These are phyloP conservation scores for Sporothrix mexicana DNA, from an alignment of 2,329 filamentous ascomycete genomes.

Conservation along the genomic window DNA sequence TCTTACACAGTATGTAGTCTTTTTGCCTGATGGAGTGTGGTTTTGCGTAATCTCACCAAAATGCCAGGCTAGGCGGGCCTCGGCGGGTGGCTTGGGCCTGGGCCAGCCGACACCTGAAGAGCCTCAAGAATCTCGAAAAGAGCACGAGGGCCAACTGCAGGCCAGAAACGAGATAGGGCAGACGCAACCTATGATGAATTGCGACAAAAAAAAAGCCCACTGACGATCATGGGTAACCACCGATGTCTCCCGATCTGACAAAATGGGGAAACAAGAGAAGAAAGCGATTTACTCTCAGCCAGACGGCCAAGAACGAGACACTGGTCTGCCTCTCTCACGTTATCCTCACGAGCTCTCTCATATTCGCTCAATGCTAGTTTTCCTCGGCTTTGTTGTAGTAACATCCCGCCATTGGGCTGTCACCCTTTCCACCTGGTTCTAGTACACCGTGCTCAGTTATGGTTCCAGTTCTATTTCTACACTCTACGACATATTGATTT, in stretches of 20 bases:
- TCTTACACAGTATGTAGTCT: background rate
- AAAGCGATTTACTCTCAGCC: background rate
- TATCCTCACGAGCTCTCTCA: background rate
- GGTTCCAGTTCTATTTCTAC: constrained; percentile 4
- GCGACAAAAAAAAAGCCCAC: background rate
- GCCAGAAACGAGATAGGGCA: background rate
- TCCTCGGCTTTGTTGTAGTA: background rate
- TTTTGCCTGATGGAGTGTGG: background rate
- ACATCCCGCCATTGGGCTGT: background rate
- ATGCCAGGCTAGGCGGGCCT: constrained; percentile 4
- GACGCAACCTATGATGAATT: background rate
- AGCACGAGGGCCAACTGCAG: constrained; percentile 8
- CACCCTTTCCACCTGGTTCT: background rate
- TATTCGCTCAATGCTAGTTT: background rate
- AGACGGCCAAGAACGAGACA: background rate
- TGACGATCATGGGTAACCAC: background rate
- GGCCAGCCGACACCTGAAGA: constrained; percentile 1
- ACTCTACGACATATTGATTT: no score
- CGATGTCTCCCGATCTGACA: background rate
- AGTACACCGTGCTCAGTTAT: no score
- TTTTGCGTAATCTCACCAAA: constrained; percentile 16
- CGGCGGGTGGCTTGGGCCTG: constrained; percentile 21
- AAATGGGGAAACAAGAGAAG: background rate
- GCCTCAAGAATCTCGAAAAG: background rate
- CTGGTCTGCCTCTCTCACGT: background rate